Base-by-base conservation (phyloP, 2,329 filamentous ascomycete species). In the Pseudogymnoascus sp. region DNA sequence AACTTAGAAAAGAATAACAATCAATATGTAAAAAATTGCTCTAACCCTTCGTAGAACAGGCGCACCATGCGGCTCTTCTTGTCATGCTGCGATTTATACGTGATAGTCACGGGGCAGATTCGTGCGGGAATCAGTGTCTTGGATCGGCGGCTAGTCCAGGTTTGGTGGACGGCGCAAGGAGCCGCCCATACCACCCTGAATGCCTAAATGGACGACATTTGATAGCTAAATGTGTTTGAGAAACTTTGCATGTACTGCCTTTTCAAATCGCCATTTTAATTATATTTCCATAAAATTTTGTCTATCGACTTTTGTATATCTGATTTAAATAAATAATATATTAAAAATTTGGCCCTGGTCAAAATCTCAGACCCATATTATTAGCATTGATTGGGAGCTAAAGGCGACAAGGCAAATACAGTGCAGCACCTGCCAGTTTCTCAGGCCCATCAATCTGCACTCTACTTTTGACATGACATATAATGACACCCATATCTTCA, bases 21-120 rank as follows among this genome's bases (percentile, higher is more conserved):
- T 52, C 31, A 33, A 33, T 2, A 33, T 55, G 45, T n/a, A 18
- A 55, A 27, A 63, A 29, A 65, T 67, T 21, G 64, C 68, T 18
- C 7, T 52, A 64, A n/a, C 61, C 64, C 3, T 42, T 65, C 39
- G 59, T 64, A 3, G 59, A 68, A 64, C 39, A 48, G 62, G 39
- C 25, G 60, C 21, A 70, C 69, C 5, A 29, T 48, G 25, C 42
- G 2, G 42, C 27, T 48, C 13, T n/a, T 55, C 45, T 55, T 55
- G 45, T 52, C 45, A 52, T 52, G 45, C 45, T 52, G 45, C 6
- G 45, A 55, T 33, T 55, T 29, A 55, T 18, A 18, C 45, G 45
- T 55, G 45, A 55, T 12, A 55, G 45, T 55, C 45, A 55, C 45
- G 45, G 25, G 45, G 6, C 33, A 15, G 8, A 7, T 55, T 42